Evolutionary conservation across 2,329 filamentous ascomycete genomes (phyloP).

Genomic region (Trichoderma koningiopsis): DNA sequence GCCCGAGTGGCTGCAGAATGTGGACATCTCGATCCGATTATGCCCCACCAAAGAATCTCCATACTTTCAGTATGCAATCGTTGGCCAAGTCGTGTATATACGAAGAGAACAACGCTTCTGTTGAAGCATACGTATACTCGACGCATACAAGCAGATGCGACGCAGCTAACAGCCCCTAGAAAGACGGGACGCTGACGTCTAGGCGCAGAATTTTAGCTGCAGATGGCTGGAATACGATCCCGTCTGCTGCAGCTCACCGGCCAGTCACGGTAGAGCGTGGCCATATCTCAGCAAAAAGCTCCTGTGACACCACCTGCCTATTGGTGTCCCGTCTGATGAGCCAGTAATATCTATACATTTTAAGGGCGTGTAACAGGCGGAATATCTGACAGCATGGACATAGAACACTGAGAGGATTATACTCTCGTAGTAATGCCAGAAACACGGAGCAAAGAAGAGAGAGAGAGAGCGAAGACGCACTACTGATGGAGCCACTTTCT

Average conservation of each 20-base stretch:
- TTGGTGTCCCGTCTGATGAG: neutral
- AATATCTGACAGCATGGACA: neutral
- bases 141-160: neutral
- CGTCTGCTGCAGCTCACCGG: neutral
- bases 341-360: neutral
- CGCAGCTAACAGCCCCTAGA: neutral
- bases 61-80: neutral
- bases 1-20: neutral
- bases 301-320: slow-evolving; percentile 4
- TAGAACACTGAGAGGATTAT: neutral
- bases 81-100: neutral
- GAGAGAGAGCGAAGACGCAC: neutral
- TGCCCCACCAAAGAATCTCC: slow-evolving; percentile 8
- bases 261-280: neutral
- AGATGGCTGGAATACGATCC: slow-evolving; percentile 15
- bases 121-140: neutral
- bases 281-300: neutral
- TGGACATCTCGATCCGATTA: neutral
- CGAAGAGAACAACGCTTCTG: neutral
- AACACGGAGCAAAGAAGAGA: neutral
- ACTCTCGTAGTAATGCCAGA: neutral
- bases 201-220: slow-evolving; percentile 7
- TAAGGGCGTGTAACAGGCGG: neutral
- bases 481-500: neutral
- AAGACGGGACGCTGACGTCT: neutral